These are phyloP conservation scores for Mimosa pudica DNA, from an alignment of 306 rosid genomes.

Conservation along the genomic window DNA sequence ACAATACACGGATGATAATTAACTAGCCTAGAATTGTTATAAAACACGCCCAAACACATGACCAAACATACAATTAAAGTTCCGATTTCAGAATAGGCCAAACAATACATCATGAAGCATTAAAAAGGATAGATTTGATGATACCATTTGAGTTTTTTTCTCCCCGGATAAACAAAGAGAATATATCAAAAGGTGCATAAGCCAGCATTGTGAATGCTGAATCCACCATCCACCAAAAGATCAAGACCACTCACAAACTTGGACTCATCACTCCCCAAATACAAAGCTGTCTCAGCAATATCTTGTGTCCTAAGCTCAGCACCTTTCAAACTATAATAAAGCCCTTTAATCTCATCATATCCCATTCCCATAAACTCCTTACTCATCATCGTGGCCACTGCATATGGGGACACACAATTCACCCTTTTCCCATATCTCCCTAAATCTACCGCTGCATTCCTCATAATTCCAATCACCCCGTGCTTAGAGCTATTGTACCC, in stretches of 20 bases:
- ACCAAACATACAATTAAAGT: too few species aligned
- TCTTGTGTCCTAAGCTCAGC: background rate
- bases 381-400: background rate
- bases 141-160: too few species aligned
- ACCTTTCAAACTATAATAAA: background rate
- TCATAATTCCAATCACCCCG: conserved; percentile 46
- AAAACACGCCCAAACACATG: too few species aligned
- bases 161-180: too few species aligned
- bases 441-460: conserved; percentile 48
- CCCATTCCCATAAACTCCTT: background rate
- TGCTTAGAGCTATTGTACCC: conserved; percentile 47
- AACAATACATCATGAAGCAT: too few species aligned
- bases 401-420: background rate
- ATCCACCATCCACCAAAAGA: background rate
- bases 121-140: too few species aligned
- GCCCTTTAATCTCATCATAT: background rate
- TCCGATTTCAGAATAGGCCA: too few species aligned
- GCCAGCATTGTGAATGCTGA: background rate
- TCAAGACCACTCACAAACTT: background rate
- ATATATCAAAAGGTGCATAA: too few species aligned
- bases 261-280: background rate
- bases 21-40: too few species aligned
- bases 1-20: too few species aligned
- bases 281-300: background rate
- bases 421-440: conserved; percentile 32